phyloP scores from a whole-genome alignment of 75 land plant genomes.

The Selaginella moellendorffii region DNA sequence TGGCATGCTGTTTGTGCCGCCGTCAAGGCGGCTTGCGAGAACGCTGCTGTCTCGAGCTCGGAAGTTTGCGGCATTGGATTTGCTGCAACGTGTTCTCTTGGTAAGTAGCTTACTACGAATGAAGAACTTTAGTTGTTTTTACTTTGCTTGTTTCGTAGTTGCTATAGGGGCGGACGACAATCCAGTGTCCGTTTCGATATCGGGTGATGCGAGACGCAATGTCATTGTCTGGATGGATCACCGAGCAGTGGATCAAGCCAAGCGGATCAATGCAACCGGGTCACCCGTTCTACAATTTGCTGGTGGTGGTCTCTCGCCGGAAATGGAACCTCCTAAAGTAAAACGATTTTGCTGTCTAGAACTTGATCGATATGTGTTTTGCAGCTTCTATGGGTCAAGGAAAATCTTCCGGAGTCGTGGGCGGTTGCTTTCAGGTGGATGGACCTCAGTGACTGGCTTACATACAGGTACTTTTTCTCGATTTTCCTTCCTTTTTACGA shows the following conservation, averaged over 20 bases:
- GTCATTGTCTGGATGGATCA: conserved; percentile 99
- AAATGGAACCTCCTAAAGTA: conserved; percentile 97
- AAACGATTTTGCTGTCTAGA: background rate
- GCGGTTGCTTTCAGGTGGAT: conserved; percentile 95
- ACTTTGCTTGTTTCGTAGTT: conserved; percentile 40
- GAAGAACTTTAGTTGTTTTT: no score
- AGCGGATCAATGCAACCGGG: conserved; percentile 59
- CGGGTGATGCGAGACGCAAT: conserved; percentile 90
- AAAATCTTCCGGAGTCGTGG: conserved; percentile 90
- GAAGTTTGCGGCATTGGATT: conserved; percentile 75
- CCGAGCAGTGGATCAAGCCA: conserved; percentile 83
- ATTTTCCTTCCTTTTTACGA: background rate
- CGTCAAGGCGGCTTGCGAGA: conserved; percentile 63
- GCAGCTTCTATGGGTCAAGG: conserved; percentile 96
- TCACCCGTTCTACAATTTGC: conserved; percentile 82
- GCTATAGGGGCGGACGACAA: conserved; percentile 85
- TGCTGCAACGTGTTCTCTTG: conserved; percentile 95
- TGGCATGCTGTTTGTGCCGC: conserved; percentile 97
- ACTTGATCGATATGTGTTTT: conserved; percentile 10
- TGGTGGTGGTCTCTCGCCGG: conserved; percentile 90
- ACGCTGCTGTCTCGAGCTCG: conserved; percentile 34
- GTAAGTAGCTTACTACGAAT: conserved; percentile 27
- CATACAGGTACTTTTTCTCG: conserved; percentile 42
- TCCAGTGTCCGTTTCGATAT: conserved; percentile 83
- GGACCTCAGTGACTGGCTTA: conserved; percentile 96